Conservation (phyloP, 2,329 filamentous ascomycete genomes). For the Escovopsis weberi region DNA sequence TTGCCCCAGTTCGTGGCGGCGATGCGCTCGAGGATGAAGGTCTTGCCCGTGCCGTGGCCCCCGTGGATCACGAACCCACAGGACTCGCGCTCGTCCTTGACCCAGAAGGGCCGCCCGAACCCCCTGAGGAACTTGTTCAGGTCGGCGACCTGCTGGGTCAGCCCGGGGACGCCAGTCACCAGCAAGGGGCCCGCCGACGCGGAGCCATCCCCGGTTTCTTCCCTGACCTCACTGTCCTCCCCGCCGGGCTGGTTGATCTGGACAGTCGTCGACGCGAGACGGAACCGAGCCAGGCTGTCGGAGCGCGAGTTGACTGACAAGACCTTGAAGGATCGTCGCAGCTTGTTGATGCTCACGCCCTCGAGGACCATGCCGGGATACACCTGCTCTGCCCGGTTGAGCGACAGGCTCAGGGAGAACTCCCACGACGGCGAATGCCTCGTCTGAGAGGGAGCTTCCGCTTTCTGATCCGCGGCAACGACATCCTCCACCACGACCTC, state of each 20-base stretch:
- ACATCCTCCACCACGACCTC: slow-evolving; percentile 47
- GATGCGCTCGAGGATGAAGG: slow-evolving; percentile 54
- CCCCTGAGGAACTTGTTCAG: slow-evolving; percentile 52
- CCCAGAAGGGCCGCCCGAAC: slow-evolving; percentile 29
- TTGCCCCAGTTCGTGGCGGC: slow-evolving; percentile 55
- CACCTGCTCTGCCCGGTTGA: slow-evolving; percentile 50
- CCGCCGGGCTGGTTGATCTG: slow-evolving; percentile 21
- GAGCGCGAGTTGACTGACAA: slow-evolving; percentile 38
- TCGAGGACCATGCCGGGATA: slow-evolving; percentile 59
- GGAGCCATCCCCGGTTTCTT: not conserved
- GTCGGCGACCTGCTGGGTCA: slow-evolving; percentile 45
- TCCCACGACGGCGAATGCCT: slow-evolving; percentile 24
- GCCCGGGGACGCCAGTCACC: slow-evolving; percentile 49
- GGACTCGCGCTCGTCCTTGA: slow-evolving; percentile 21
- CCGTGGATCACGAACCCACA: slow-evolving; percentile 64
- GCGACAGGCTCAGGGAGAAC: slow-evolving; percentile 16
- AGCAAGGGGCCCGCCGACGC: slow-evolving; percentile 21
- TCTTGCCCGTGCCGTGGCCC: slow-evolving; percentile 74
- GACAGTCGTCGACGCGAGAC: slow-evolving; percentile 21
- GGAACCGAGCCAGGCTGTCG: slow-evolving; percentile 30
- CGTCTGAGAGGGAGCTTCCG: slow-evolving; percentile 1
- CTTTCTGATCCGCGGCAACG: slow-evolving; percentile 21
- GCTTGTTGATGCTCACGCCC: slow-evolving; percentile 26
- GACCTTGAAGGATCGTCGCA: slow-evolving; percentile 35
- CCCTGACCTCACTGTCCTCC: slow-evolving; percentile 8